A percentile compares a stretch with the other conserved stretches of the same genome.
phyloP scores from a whole-genome alignment of 768 basidiomycete genomes.

The Pholiota microspora region DNA sequence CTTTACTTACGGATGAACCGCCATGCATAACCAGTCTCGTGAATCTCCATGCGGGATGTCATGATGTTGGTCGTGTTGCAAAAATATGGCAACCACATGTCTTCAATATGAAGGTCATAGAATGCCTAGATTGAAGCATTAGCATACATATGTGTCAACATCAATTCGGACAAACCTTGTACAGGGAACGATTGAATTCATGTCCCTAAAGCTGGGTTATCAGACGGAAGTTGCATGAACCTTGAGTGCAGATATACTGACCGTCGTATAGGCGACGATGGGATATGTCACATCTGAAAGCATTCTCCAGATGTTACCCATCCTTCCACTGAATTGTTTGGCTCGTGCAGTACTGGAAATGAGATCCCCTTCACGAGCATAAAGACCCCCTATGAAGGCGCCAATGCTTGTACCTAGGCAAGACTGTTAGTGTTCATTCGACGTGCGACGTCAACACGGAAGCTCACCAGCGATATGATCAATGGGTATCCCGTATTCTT shows the following conservation, averaged over 20 bases:
- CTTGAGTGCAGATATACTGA: conserved; percentile 22
- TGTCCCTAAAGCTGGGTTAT: conserved; percentile 58
- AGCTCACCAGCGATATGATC: conserved; percentile 82
- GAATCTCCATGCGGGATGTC: conserved; percentile 94
- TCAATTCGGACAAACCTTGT: conserved; percentile 56
- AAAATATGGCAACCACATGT: conserved; percentile 99
- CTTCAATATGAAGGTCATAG: conserved; percentile 92
- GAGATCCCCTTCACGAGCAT: conserved; percentile 91
- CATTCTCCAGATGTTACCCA: conserved; percentile 94
- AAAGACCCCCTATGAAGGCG: conserved; percentile 88
- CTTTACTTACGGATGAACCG: conserved; percentile 71
- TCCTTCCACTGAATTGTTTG: conserved; percentile 88
- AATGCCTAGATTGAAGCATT: conserved; percentile 54
- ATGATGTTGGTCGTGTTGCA: conserved; percentile 98
- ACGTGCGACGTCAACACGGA: conserved; percentile 2
- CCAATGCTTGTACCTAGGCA: conserved; percentile 81
- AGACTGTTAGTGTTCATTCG: background rate
- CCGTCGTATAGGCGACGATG: conserved; percentile 89
- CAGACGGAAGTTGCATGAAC: background rate
- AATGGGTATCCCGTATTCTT: conserved; percentile 90
- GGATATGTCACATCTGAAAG: conserved; percentile 93
- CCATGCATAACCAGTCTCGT: conserved; percentile 99
- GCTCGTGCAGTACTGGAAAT: conserved; percentile 81
- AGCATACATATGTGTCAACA: background rate
- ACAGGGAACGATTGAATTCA: conserved; percentile 92